A percentile compares a stretch with the other conserved stretches of the same genome.
Conservation (phyloP, 768 basidiomycete genomes). For the Psilocybe cubensis region DNA sequence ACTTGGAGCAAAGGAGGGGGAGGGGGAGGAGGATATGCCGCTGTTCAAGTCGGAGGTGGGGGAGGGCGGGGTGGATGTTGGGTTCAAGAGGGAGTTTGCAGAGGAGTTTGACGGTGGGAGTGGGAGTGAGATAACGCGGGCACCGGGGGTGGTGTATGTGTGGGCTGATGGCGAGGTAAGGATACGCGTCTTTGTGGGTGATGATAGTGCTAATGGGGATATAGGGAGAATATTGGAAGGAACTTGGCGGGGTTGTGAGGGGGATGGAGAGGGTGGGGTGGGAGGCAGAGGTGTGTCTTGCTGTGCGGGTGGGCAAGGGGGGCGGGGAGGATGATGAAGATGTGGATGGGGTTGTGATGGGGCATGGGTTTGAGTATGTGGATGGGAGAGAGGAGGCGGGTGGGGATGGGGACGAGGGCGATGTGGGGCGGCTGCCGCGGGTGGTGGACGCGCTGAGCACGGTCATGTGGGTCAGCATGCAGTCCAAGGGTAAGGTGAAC, state of each 20-base stretch:
- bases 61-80: neutral
- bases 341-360: constrained; percentile 51
- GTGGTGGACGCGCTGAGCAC: constrained; percentile 82
- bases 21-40: neutral
- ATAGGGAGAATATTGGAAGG: constrained; percentile 59
- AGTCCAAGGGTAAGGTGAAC: constrained; percentile 17
- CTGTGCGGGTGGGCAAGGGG: constrained; percentile 48
- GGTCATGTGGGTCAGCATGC: constrained; percentile 88
- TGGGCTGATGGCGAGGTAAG: constrained; percentile 70
- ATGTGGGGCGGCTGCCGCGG: constrained; percentile 58
- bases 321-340: constrained; percentile 24
- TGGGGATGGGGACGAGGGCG: constrained; percentile 22
- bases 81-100: neutral
- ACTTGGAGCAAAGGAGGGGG: constrained; percentile 25
- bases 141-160: constrained; percentile 74
- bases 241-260: constrained; percentile 52
- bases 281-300: constrained; percentile 75
- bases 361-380: constrained; percentile 78
- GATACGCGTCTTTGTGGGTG: neutral
- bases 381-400: constrained; percentile 46
- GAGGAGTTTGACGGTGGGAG: neutral
- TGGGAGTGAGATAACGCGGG: constrained; percentile 27
- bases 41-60: neutral
- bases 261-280: constrained; percentile 43
- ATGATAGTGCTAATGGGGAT: constrained; percentile 10